phyloP scores from a whole-genome alignment of 2,329 filamentous ascomycete species.

The Annulohypoxylon truncatum region DNA sequence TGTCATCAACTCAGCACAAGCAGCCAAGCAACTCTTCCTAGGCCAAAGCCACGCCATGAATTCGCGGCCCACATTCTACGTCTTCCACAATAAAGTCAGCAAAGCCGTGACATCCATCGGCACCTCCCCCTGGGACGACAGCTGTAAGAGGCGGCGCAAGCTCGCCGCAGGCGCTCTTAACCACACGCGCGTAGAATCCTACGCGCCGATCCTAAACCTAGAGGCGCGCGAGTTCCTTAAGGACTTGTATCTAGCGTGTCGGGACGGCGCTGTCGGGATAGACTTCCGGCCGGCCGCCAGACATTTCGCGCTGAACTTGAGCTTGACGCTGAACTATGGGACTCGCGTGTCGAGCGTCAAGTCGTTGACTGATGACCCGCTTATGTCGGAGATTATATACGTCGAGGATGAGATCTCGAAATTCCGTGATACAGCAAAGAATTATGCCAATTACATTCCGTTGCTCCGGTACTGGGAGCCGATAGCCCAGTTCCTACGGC shows the following conservation, averaged over 20 bases:
- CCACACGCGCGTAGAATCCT: slow-evolving; percentile 70
- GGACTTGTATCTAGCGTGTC: slow-evolving; percentile 67
- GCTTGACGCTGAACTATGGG: slow-evolving; percentile 73
- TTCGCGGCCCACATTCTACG: slow-evolving; percentile 72
- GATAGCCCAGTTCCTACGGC: slow-evolving; percentile 53
- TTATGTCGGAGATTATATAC: slow-evolving; percentile 69
- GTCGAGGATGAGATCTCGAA: slow-evolving; percentile 72
- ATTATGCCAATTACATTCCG: slow-evolving; percentile 74
- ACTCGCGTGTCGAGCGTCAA: slow-evolving; percentile 55
- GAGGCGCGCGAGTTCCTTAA: slow-evolving; percentile 69
- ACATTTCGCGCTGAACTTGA: slow-evolving; percentile 72
- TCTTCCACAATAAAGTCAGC: slow-evolving; percentile 70
- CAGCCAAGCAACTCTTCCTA: slow-evolving; percentile 73
- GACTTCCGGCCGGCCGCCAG: slow-evolving; percentile 70
- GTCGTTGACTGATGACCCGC: slow-evolving; percentile 53
- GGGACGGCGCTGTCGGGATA: slow-evolving; percentile 65
- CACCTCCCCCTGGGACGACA: slow-evolving; percentile 76
- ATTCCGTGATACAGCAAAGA: slow-evolving; percentile 72
- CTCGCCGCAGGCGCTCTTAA: slow-evolving; percentile 75
- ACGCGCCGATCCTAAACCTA: slow-evolving; percentile 75
- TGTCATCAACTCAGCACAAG: slow-evolving; percentile 74
- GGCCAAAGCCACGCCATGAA: slow-evolving; percentile 74
- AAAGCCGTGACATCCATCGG: slow-evolving; percentile 61
- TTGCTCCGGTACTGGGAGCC: slow-evolving; percentile 66
- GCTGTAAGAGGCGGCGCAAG: slow-evolving; percentile 73